Evolutionary conservation across 352 stramenopile species (phyloP).

Genomic region (Globisporangium paddicum): DNA sequence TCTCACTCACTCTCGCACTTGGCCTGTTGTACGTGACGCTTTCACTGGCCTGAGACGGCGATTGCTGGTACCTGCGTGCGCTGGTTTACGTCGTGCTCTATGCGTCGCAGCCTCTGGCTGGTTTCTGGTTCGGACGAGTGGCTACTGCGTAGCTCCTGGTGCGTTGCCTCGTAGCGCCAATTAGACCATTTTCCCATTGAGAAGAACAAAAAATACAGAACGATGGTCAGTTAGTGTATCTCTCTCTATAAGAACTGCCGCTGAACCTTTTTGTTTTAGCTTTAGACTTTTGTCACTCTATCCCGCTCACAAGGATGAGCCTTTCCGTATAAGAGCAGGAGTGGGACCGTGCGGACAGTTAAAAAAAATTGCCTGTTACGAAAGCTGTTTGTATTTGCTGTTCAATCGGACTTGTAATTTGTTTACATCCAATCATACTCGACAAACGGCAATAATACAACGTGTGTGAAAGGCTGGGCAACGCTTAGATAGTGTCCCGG

Average conservation of each 20-base stretch:
- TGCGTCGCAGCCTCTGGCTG: neutral
- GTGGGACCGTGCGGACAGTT: too few relatives aligned
- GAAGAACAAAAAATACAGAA: neutral
- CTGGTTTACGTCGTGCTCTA: neutral
- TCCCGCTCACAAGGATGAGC: neutral
- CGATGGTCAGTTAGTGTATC: constrained; percentile 1
- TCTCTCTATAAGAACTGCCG: constrained; percentile 1
- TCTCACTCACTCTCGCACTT: neutral
- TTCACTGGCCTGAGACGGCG: neutral
- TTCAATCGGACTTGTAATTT: too few relatives aligned
- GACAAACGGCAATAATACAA: too few relatives aligned
- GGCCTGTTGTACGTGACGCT: neutral
- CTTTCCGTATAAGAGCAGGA: neutral
- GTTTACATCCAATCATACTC: too few relatives aligned
- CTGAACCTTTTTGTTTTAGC: neutral
- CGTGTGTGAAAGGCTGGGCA: too few relatives aligned
- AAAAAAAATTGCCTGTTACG: too few relatives aligned
- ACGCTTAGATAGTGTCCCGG: too few relatives aligned
- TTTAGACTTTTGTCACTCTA: neutral
- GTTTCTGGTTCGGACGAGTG: neutral
- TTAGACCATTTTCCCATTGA: neutral
- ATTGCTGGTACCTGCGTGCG: neutral
- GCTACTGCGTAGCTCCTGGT: neutral
- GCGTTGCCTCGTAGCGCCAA: neutral
- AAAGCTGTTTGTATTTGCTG: too few relatives aligned